Evolutionary conservation across 169 alveolate genomes (phyloP), one percentile per base, ranked within the genome.

Genomic region (Cyclospora cayetanensis): DNA sequence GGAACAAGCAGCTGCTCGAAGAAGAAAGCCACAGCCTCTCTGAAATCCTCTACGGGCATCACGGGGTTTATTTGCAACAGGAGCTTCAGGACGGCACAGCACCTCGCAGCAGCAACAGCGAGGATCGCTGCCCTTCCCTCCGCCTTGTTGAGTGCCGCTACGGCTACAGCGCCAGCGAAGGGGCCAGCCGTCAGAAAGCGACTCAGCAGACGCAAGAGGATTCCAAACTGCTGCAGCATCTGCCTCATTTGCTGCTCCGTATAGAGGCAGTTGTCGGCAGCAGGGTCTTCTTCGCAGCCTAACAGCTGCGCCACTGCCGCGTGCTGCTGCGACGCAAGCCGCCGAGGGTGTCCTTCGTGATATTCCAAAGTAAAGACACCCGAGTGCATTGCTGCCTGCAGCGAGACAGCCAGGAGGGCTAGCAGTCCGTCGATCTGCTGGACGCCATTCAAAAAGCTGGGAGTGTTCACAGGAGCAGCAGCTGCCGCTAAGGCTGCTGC

Each of bases 371-470:
- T 42, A 42, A 76, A 76, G 1, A 76, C 43, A 25, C 86, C 42
- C 43, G 86, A 60, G 15, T 65, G 86, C 27, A 42, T 22, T 5
- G 86, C 86, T 35, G 66, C 86, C 39, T 76, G 86, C 20, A 76
- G 86, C 66, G 86, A 76, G 42, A 65, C 86, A 39, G 86, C 86
- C 63, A 76, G 43, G 27, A 76, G 68, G 27, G 86, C 86, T 42
- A 76, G 15, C 27, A 76, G 65, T 42, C 86, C 86, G 43, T 76
- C 86, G 43, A 65, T 42, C 11, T 76, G 66, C 18, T 76, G 37
- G n/a, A 76, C 65, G 7, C 43, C 66, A n/a, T 39, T 42, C 25
- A 76, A 42, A 65, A 42, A 76, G 15, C 41, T 42, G 65, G 86
- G 20, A 43, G 31, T 41, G 20, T 60, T 12, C 31, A 53, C 35